phyloP scores from a whole-genome alignment of 495 filamentous ascomycete genomes.

The Poronia punctata region DNA sequence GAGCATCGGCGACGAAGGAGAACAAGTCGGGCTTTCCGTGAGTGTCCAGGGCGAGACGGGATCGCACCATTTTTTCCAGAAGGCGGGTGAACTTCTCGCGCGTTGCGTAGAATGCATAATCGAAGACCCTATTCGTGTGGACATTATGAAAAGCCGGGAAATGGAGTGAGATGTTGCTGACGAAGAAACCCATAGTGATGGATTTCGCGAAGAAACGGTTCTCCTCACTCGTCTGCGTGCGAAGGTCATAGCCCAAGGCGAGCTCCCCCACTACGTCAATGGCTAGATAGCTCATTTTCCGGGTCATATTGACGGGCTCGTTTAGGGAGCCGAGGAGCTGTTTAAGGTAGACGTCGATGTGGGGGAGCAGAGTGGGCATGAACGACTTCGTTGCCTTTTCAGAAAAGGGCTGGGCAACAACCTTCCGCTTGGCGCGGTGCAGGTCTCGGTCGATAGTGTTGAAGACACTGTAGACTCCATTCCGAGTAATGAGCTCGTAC shows the following conservation, averaged over 20 bases:
- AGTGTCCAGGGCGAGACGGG: too few species aligned
- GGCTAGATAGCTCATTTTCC: not conserved
- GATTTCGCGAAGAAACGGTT: conserved; percentile 1
- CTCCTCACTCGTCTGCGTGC: conserved; percentile 3
- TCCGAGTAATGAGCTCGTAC: not conserved
- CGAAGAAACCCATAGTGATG: not conserved
- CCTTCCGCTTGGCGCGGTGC: not conserved
- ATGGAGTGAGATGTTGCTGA: conserved; percentile 1
- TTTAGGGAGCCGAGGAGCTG: not conserved
- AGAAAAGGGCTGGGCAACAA: not conserved
- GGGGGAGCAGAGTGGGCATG: not conserved
- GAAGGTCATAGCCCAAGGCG: not conserved
- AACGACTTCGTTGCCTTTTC: not conserved
- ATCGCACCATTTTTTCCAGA: too few species aligned
- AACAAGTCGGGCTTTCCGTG: conserved; percentile 1
- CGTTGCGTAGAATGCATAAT: not conserved
- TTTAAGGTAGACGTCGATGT: not conserved
- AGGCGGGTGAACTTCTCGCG: too few species aligned
- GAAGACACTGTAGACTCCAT: conserved; percentile 1
- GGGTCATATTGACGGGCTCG: conserved; percentile 2
- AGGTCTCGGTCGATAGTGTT: not conserved
- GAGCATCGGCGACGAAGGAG: not conserved
- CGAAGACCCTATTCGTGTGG: not conserved
- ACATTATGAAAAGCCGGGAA: not conserved
- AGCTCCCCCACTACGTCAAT: not conserved